Evolutionary conservation across 805 yeast species (phyloP), one percentile per base, ranked within the genome.

Genomic region (Saccharomycopsis lassenensis): DNA sequence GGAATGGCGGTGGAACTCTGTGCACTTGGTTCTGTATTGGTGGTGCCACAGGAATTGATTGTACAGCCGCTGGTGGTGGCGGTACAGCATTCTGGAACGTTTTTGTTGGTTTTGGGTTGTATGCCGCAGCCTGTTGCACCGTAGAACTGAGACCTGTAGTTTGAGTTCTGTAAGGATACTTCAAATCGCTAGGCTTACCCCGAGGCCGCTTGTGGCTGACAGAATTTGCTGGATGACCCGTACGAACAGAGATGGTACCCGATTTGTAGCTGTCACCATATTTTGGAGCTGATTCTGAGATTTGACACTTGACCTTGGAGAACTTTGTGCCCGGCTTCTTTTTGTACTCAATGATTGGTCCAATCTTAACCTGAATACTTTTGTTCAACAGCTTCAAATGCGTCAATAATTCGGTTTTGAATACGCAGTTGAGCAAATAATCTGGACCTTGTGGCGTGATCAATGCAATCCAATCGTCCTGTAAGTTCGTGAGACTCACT

Each of bases 381-480:
- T 67, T 66, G 48, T 76, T 74, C 34, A 77, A 44, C 43, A 69
- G 69, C 52, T 75, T 79, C 52, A 87, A 58, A 32, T 79, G 81
- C 0, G 94, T 76, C 1, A 82, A 61, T 36, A 91, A 61, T 54
- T 91, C 98, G 0, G 97, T 91, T 59, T 91, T 91, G 62, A 91
- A 82, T 39, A 71, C 71, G 40, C 86, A 67, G 56, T 82, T 81
- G 43, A 91, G 62, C 40, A 91, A 71, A 8, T 83, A 67, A 58
- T 91, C 98, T 1, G 95, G 85, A 19, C n/a, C 12, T 12, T 31
- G 5, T 16, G 21, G 24, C 15, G 68, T 66, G 39, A 74, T 56
- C 30, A 81, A 51, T 1, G 94, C 93, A 23, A 87, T 55, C 98
- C 98, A 91, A 51, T 87, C 91, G 58, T 91, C 98, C 46, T 87